A percentile compares a stretch with the other conserved stretches of the same genome.
phyloP scores from a whole-genome alignment of 2,329 filamentous ascomycete genomes.

The Clarireedia monteithiana region DNA sequence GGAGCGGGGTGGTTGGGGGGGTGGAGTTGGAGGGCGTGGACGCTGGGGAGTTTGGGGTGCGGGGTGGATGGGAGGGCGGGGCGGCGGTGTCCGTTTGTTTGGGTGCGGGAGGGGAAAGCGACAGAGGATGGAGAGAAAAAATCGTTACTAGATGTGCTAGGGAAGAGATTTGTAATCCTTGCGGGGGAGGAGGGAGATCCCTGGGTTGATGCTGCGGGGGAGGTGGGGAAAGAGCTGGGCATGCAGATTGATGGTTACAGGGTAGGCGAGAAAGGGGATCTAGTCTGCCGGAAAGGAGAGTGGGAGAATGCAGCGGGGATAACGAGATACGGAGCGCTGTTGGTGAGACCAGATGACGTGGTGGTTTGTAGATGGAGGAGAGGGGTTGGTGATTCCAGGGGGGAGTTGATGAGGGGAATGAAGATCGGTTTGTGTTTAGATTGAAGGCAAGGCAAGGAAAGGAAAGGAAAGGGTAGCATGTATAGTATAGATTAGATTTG shows the following conservation, averaged over 20 bases:
- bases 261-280: constrained; percentile 11
- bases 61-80: constrained; percentile 26
- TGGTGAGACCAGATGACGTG: constrained; percentile 32
- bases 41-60: constrained; percentile 21
- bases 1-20: constrained; percentile 15
- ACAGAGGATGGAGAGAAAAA: constrained; percentile 27
- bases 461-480: too few relatives aligned
- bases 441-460: too few relatives aligned
- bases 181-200: constrained; percentile 16
- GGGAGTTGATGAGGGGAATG: not conserved
- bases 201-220: constrained; percentile 14
- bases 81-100: constrained; percentile 29
- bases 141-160: constrained; percentile 27
- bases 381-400: not conserved
- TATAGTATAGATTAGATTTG: too few relatives aligned
- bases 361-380: constrained; percentile 26
- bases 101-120: constrained; percentile 16
- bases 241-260: constrained; percentile 13
- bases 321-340: constrained; percentile 24
- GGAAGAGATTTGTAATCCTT: constrained; percentile 25
- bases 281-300: constrained; percentile 9
- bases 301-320: constrained; percentile 26
- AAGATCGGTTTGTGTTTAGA: not conserved
- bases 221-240: constrained; percentile 1
- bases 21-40: constrained; percentile 28